phyloP scores from a whole-genome alignment of 768 basidiomycete species.

The Arthromyces matolae region DNA sequence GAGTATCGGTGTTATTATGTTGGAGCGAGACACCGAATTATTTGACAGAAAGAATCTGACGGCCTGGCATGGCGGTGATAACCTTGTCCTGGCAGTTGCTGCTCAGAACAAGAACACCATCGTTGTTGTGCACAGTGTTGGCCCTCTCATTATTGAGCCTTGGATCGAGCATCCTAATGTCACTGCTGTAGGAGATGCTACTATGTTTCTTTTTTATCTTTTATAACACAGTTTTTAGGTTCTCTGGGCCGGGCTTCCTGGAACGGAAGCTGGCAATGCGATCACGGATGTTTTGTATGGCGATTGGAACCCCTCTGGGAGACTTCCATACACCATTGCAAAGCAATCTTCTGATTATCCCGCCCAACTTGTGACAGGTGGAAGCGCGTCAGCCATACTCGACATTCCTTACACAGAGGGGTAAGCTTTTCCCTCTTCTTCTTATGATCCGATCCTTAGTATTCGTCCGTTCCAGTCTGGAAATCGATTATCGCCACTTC shows the following conservation, averaged over 20 bases:
- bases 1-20: constrained; percentile 11
- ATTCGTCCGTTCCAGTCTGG: constrained; percentile 31
- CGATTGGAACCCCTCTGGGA: constrained; percentile 61
- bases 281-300: constrained; percentile 74
- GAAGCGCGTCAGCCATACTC: constrained; percentile 34
- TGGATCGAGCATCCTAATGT: constrained; percentile 76
- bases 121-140: constrained; percentile 63
- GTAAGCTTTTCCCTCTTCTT: constrained; percentile 21
- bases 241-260: constrained; percentile 66
- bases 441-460: background rate
- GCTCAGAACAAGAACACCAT: constrained; percentile 68
- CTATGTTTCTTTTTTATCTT: constrained; percentile 20
- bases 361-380: constrained; percentile 42
- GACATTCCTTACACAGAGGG: constrained; percentile 58
- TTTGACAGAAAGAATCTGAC: constrained; percentile 57
- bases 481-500: constrained; percentile 73
- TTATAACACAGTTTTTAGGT: constrained; percentile 30
- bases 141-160: constrained; percentile 55
- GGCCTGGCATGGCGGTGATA: constrained; percentile 70
- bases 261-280: constrained; percentile 66
- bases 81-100: constrained; percentile 65
- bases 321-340: constrained; percentile 74
- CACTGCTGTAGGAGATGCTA: constrained; percentile 55
- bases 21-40: background rate
- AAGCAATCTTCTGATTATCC: constrained; percentile 55